Evolutionary conservation across 345 rosid species (phyloP), one percentile per base, ranked within the genome.

Genomic region (Eucalyptus brandiana): DNA sequence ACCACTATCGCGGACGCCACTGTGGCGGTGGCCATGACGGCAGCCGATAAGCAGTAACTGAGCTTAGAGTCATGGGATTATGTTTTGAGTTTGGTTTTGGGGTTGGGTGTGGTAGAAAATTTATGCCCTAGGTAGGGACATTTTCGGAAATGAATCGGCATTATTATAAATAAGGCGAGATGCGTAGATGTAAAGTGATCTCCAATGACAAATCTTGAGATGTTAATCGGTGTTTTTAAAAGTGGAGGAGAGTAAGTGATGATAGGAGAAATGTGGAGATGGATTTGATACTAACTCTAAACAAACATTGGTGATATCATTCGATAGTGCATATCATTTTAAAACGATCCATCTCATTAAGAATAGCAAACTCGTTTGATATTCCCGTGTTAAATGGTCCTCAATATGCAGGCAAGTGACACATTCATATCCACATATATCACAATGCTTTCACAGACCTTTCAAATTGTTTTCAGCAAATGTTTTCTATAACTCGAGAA

Each of bases 301-400:
- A 65, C 34, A 65, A 65, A n/a, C 19, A 65, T 14, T 15, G 9
- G 76, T 65, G 32, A 4, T n/a, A n/a, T 65, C 76, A 65, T 15
- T 65, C 5, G 21, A n/a, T 16, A 65, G 34, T 15, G 37, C 6
- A 65, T n/a, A 65, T 15, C 16, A 0, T n/a, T n/a, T 28, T n/a
- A 14, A n/a, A n/a, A 65, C 10, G 0, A 65, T 65, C 19, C 76
- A 65, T 15, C 0, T n/a, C 37, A 15, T 65, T n/a, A 65, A 14
- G 0, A 65, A 65, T 65, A 65, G n/a, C 6, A n/a, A 65, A 30
- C 6, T n/a, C 0, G 37, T 65, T 2, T n/a, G 19, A 65, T 65
- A 65, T 32, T n/a, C 21, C 2, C 5, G 0, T n/a, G 76, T 32
- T 15, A 65, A 0, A n/a, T n/a, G 9, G 21, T 15, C 37, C 37